Evolutionary conservation across 2,329 filamentous ascomycete species (phyloP).

Genomic region (Sphaerulina vaccinii): DNA sequence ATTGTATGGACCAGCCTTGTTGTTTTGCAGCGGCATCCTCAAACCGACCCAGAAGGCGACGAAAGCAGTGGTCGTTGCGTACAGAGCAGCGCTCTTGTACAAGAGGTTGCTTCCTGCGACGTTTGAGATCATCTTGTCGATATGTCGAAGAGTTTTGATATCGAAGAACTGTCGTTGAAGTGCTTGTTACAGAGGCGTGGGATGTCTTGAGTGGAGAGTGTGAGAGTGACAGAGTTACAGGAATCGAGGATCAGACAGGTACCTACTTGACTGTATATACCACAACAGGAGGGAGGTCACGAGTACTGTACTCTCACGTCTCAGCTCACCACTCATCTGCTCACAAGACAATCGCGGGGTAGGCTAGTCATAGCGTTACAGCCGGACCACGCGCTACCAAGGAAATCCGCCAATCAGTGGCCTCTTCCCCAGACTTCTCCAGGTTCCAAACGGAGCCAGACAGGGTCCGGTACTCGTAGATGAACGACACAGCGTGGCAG

Average conservation of each 20-base stretch:
- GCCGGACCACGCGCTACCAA: no score
- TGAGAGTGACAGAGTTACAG: constrained; percentile 1
- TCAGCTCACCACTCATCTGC: no score
- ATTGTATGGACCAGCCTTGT: constrained; percentile 36
- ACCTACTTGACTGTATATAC: neutral
- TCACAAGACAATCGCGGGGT: no score
- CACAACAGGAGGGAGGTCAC: neutral
- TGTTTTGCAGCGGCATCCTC: constrained; percentile 33
- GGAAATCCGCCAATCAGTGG: no score
- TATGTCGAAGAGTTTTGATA: neutral
- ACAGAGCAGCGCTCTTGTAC: constrained; percentile 34
- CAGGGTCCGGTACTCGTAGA: no score
- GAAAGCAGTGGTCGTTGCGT: constrained; percentile 34
- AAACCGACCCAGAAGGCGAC: constrained; percentile 34
- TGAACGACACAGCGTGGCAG: no score
- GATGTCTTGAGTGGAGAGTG: neutral
- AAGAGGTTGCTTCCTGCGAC: constrained; percentile 25
- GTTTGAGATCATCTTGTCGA: constrained; percentile 28
- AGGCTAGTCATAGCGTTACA: no score
- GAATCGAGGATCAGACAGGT: neutral
- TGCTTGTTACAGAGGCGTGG: neutral
- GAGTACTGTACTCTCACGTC: no score
- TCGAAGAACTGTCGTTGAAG: neutral
- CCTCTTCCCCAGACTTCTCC: no score
- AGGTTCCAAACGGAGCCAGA: no score